Percentiles rank a stretch among this genome's conserved stretches.
Conservation (phyloP, 176 grass and related monocot genomes). For the Avena insularis region DNA sequence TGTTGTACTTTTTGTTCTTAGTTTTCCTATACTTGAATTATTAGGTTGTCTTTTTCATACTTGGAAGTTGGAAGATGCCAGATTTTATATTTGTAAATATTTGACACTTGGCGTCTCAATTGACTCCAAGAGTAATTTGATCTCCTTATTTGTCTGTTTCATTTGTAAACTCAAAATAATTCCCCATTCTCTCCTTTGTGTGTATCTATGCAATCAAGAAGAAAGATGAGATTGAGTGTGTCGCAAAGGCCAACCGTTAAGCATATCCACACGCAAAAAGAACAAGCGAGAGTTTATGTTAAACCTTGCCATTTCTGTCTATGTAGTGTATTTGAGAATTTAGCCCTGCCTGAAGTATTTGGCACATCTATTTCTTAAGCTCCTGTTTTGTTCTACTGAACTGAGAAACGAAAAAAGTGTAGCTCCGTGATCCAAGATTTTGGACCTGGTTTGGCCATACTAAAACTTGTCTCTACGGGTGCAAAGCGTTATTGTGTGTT, state of each 20-base stretch:
- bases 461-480: neutral
- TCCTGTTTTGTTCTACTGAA: neutral
- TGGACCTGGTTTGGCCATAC: neutral
- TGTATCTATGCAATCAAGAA: constrained; percentile 56
- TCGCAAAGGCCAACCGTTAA: constrained; percentile 50
- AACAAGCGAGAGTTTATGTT: neutral
- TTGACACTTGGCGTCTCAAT: neutral
- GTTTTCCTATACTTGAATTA: neutral
- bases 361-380: neutral
- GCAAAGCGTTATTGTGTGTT: neutral
- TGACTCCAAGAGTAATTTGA: neutral
- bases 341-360: neutral
- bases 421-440: neutral
- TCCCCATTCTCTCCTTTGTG: neutral
- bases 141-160: neutral
- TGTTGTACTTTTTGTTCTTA: neutral
- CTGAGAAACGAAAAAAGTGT: neutral
- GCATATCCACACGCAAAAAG: neutral
- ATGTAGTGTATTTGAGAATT: neutral
- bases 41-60: neutral
- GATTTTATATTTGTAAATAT: neutral
- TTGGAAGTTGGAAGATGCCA: neutral
- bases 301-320: neutral
- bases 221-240: constrained; percentile 63
- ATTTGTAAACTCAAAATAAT: neutral